phyloP scores from a whole-genome alignment of 164 flowering plant genomes.

The Aristolochia contorta region DNA sequence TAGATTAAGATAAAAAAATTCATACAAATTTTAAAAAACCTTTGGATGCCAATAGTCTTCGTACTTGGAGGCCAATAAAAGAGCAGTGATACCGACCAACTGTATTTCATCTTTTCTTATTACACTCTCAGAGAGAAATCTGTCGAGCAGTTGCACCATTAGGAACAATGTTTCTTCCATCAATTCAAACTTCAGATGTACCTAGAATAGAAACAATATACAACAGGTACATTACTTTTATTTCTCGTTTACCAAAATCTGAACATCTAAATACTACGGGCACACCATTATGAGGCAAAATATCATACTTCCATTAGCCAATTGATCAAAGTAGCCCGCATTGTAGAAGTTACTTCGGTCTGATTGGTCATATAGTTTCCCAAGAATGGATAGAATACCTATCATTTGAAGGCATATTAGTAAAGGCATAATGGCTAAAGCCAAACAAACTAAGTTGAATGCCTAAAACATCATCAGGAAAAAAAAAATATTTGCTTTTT shows the following conservation, averaged over 20 bases:
- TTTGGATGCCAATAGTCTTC: slow-evolving; percentile 95
- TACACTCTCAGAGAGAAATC: slow-evolving; percentile 48
- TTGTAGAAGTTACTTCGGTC: slow-evolving; percentile 31
- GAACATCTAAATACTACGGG: neutral
- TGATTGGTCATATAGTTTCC: slow-evolving; percentile 4
- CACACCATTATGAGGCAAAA: neutral
- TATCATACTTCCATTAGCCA: slow-evolving; percentile 75
- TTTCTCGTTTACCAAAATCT: neutral
- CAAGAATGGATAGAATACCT: slow-evolving; percentile 45
- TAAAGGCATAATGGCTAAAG: neutral
- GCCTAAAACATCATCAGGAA: neutral
- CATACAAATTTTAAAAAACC: slow-evolving; percentile 24
- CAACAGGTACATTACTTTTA: neutral
- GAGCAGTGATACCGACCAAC: slow-evolving; percentile 83
- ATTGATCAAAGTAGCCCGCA: slow-evolving; percentile 78
- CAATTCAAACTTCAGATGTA: slow-evolving; percentile 71
- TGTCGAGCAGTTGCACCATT: slow-evolving; percentile 60
- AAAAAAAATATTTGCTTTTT: neutral
- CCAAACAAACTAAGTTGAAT: neutral
- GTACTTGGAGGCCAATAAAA: slow-evolving; percentile 81
- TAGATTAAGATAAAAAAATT: neutral
- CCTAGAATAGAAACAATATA: slow-evolving; percentile 30
- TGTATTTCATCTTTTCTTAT: slow-evolving; percentile 70
- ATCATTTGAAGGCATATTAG: slow-evolving; percentile 13
- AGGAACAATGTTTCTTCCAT: slow-evolving; percentile 92